A percentile compares a stretch with the other conserved stretches of the same genome.
phyloP scores from a whole-genome alignment of 2,329 filamentous ascomycete genomes.

The Byssoonygena ceratinophila region DNA sequence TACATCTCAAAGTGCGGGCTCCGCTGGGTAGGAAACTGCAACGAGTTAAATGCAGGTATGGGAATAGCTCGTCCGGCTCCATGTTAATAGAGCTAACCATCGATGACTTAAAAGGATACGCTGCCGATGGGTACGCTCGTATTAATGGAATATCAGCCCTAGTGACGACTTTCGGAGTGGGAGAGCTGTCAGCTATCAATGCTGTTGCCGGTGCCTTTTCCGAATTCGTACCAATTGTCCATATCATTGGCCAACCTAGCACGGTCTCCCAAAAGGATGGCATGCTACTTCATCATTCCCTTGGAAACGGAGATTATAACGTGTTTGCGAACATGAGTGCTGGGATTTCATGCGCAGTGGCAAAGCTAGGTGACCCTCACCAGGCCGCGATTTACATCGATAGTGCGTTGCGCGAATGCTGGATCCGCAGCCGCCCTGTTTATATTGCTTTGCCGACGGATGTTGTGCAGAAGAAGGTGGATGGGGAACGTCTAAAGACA shows the following conservation, averaged over 20 bases:
- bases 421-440: constrained; percentile 46
- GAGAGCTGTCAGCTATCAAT: constrained; percentile 57
- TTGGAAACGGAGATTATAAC: constrained; percentile 49
- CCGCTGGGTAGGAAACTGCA: constrained; percentile 56
- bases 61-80: neutral
- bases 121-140: constrained; percentile 64
- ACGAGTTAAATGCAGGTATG: constrained; percentile 61
- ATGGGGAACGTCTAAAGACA: constrained; percentile 56
- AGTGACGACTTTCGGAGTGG: constrained; percentile 64
- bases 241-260: constrained; percentile 47
- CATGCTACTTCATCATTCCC: constrained; percentile 53
- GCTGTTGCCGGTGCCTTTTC: constrained; percentile 64
- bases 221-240: constrained; percentile 58
- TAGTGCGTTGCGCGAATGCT: constrained; percentile 40
- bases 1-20: constrained; percentile 51
- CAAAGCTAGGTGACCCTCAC: constrained; percentile 38
- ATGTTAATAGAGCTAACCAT: constrained; percentile 12
- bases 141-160: constrained; percentile 58
- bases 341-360: constrained; percentile 43
- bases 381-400: constrained; percentile 45
- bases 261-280: constrained; percentile 37
- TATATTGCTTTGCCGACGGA: constrained; percentile 46
- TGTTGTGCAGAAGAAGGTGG: constrained; percentile 54
- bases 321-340: constrained; percentile 43
- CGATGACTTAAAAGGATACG: constrained; percentile 48